Percentiles rank a stretch among this genome's conserved stretches.
phyloP scores from a whole-genome alignment of 306 rosid genomes.

The Vachellia pachyceras region DNA sequence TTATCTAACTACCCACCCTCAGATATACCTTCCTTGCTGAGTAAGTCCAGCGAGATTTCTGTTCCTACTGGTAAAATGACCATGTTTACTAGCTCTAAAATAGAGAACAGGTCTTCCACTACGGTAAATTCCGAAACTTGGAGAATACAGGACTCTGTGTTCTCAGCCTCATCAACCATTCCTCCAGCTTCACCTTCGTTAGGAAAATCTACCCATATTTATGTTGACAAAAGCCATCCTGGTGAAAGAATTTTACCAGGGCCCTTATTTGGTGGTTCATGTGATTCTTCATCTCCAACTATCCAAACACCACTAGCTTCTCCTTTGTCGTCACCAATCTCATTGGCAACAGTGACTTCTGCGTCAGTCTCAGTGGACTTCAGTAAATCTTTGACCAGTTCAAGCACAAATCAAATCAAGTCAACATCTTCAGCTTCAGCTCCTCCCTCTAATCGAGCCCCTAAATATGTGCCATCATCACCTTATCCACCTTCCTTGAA shows the following conservation, averaged over 20 bases:
- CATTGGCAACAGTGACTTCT: slow-evolving; percentile 44
- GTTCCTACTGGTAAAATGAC: slow-evolving; percentile 43
- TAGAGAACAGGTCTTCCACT: slow-evolving; percentile 43
- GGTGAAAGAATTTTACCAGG: slow-evolving; percentile 41
- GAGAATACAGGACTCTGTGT: slow-evolving; percentile 44
- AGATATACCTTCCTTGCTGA: slow-evolving; percentile 36
- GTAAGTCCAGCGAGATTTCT: slow-evolving; percentile 50
- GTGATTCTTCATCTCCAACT: slow-evolving; percentile 41
- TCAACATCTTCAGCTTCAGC: slow-evolving; percentile 47
- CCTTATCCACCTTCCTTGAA: slow-evolving; percentile 30
- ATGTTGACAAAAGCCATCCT: slow-evolving; percentile 46
- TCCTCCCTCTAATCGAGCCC: slow-evolving; percentile 46
- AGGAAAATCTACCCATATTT: slow-evolving; percentile 36
- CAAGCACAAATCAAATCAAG: slow-evolving; percentile 33
- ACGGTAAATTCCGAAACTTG: slow-evolving; percentile 49
- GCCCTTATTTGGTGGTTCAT: slow-evolving; percentile 44
- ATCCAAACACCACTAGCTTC: slow-evolving; percentile 38
- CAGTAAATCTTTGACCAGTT: slow-evolving; percentile 46
- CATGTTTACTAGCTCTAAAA: slow-evolving; percentile 37
- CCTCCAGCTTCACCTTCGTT: slow-evolving; percentile 30
- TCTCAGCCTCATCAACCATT: slow-evolving; percentile 43
- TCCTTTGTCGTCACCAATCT: slow-evolving; percentile 41
- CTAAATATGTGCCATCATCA: slow-evolving; percentile 41
- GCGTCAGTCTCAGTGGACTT: slow-evolving; percentile 41
- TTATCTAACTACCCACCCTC: slow-evolving; percentile 41